Evolutionary conservation across 2,329 filamentous ascomycete species (phyloP), one percentile per base, ranked within the genome.

Genomic region (Trichophyton rubrum): DNA sequence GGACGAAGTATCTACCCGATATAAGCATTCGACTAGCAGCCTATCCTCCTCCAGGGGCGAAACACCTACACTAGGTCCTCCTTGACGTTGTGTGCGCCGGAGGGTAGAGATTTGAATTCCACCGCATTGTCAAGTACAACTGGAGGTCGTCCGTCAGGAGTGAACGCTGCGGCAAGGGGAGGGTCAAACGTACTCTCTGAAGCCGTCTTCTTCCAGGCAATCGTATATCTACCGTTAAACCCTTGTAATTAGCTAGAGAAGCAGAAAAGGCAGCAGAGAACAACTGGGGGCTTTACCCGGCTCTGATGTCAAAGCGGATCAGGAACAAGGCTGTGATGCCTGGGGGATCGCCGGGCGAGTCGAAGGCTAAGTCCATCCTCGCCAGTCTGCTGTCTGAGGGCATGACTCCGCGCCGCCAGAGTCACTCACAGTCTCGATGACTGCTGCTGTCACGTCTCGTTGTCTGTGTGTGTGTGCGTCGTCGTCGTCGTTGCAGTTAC

Each of bases 41-140:
- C 17, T 15, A 17, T 24, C 22, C 45, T 20, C 27, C 5, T 13
- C 45, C 13, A 9, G 17, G 38, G 38, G 27, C 5, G 20, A 38
- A 38, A 38, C 33, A 51, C n/a, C 59, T 75, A 82, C 74, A 87
- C 79, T 58, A 97, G 79, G 73, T 99, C 93, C 66, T 91, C 85
- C 35, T 86, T 79, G 20, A 97, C 89, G 61, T 89, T 88, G 75
- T 99, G 93, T 57, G 96, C 75, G 24, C 93, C 93, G 0, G 92
- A 97, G 1, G 93, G 93, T 55, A 99, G 81, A 63, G 90, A 95
- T 75, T 96, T 97, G 81, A 90, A 99, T 75, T 99, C 93, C 68
- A 96, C 90, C 24, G 88, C 85, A 60, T 90, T 90, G 67, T 95
- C 89, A 56, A 97, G 82, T 55, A 79, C 73, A 45, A 83, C 79